phyloP scores from a whole-genome alignment of 306 rosid species.

The Castanea sativa region DNA sequence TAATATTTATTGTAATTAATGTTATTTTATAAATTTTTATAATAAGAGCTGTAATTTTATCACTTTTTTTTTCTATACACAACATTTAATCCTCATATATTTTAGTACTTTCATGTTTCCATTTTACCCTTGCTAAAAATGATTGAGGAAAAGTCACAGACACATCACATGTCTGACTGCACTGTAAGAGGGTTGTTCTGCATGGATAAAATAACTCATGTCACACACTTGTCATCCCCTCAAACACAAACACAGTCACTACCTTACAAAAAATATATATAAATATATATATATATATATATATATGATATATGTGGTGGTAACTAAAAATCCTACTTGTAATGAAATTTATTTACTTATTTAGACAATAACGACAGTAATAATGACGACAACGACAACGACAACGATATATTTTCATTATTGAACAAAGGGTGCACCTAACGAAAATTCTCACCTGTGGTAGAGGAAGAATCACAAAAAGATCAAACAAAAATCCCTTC shows the following conservation, averaged over 20 bases:
- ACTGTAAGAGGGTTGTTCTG: not conserved
- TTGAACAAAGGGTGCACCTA: not conserved
- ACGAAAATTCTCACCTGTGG: conserved; percentile 63
- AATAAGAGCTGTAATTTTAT: not conserved
- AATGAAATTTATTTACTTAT: not conserved
- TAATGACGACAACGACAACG: not conserved
- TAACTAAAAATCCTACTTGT: not conserved
- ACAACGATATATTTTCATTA: not conserved
- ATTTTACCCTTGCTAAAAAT: not conserved
- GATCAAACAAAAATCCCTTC: conserved; percentile 64
- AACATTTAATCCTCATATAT: not conserved
- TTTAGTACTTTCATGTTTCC: not conserved
- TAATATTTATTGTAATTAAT: too few species aligned
- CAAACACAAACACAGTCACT: not conserved
- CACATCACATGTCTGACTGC: conserved; percentile 26
- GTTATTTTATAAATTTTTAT: not conserved
- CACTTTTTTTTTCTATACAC: not conserved
- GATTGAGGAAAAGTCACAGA: conserved; percentile 12
- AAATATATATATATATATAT: not conserved
- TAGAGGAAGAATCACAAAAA: conserved; percentile 81
- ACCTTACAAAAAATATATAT: not conserved
- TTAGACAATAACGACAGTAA: not conserved
- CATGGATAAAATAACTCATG: conserved; percentile 26
- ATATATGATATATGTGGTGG: not conserved
- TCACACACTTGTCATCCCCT: conserved; percentile 21